Base-by-base conservation (phyloP, 2,329 filamentous ascomycete genomes). In the Metarhizium sp. region DNA sequence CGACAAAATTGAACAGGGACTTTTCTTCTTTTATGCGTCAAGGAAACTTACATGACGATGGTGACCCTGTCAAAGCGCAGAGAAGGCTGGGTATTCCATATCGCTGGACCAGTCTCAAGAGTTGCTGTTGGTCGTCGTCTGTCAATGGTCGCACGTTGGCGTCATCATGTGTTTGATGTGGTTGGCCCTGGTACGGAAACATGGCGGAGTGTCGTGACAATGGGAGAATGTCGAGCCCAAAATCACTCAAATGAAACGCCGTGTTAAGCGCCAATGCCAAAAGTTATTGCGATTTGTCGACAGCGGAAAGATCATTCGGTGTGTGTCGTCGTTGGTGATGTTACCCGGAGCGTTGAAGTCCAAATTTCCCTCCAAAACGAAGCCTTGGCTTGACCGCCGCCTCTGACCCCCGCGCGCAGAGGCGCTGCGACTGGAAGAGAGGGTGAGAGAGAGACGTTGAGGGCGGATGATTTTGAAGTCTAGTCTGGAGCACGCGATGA, bases 81-180 rank as follows among this genome's bases (percentile, higher is more conserved):
- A 69, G 59, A 18, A 73, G 64, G 55, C 69, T 73, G 2, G 66
- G 64, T 34, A 71, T 63, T 40, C 71, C 71, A 62, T 73, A 73
- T 52, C 69, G 69, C 53, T 70, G 70, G 6, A 69, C 66, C 25
- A 73, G 68, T 20, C 64, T 63, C 30, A 71, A 54, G 32, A 73
- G 64, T 25, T 70, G 61, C 48, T 71, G 70, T 58, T 71, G 71
- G 57, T 73, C 71, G 50, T 73, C 71, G 7, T 73, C 71, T 38
- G 67, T 58, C 53, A 73, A 57, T n/a, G 69, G 65, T 51, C 69
- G 67, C 56, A 71, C 62, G 57, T 61, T 64, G 57, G 64, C 61
- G 51, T 73, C 71, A 42, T 73, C 70, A 52, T 64, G 63, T 48
- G 61, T 60, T 51, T 60, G 64, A 58, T 64, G 64, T 20, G 40